These are phyloP conservation scores for Polychaeton citri DNA, from an alignment of 2,329 filamentous ascomycete species.

Conservation along the genomic window DNA sequence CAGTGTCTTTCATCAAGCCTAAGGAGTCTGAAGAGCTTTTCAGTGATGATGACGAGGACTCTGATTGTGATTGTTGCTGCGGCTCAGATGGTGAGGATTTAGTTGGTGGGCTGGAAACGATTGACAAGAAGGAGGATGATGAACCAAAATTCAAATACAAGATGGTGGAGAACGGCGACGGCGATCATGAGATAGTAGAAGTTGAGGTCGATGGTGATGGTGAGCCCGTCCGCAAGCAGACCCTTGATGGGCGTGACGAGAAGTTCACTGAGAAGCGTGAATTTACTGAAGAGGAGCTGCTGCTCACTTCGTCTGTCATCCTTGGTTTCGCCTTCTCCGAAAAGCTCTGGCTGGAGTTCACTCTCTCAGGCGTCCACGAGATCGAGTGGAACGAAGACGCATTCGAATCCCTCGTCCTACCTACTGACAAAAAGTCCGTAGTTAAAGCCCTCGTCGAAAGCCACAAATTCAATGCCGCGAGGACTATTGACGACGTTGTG, in stretches of 20 bases:
- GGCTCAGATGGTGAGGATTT: conserved; percentile 26
- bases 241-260: conserved; percentile 10
- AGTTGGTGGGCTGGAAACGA: conserved; percentile 35
- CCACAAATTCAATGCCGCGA: conserved; percentile 67
- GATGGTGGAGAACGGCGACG: conserved; percentile 34
- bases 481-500: conserved; percentile 63
- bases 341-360: conserved; percentile 83
- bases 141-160: conserved; percentile 24
- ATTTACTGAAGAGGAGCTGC: conserved; percentile 70
- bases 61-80: conserved; percentile 27
- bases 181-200: conserved; percentile 37
- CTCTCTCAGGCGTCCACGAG: conserved; percentile 62
- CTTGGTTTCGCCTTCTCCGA: conserved; percentile 78
- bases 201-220: conserved; percentile 44
- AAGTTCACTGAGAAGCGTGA: conserved; percentile 20
- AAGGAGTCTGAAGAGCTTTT: conserved; percentile 46
- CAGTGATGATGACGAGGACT: conserved; percentile 37
- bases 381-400: conserved; percentile 76
- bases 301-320: conserved; percentile 73
- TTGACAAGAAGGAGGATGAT: conserved; percentile 31
- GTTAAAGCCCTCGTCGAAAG: conserved; percentile 73
- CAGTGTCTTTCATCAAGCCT: conserved; percentile 58
- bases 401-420: conserved; percentile 68
- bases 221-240: conserved; percentile 34
- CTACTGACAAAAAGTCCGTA: conserved; percentile 45